Evolutionary conservation across 2,329 filamentous ascomycete genomes (phyloP).

Genomic region (Aspergillus phoenicis): DNA sequence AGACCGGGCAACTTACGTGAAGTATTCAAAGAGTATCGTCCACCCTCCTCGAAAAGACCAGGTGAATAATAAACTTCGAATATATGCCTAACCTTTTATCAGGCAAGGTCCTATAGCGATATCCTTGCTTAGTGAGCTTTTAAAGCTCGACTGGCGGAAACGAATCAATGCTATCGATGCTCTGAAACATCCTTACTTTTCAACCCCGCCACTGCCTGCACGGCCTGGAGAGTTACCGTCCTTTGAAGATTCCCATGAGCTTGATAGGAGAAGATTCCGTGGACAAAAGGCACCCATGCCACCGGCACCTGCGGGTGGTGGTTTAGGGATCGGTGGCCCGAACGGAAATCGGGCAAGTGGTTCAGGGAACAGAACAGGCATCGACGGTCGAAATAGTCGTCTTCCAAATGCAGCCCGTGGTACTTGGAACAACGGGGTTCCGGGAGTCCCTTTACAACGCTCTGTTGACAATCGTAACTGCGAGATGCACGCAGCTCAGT

Average conservation of each 20-base stretch:
- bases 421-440: slow-evolving; percentile 28
- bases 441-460: slow-evolving; percentile 27
- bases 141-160: slow-evolving; percentile 85
- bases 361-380: slow-evolving; percentile 33
- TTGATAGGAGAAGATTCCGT: slow-evolving; percentile 90
- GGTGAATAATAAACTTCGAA: not conserved
- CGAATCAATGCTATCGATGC: slow-evolving; percentile 94
- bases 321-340: slow-evolving; percentile 70
- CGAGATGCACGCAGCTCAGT: slow-evolving; percentile 23
- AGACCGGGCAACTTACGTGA: slow-evolving; percentile 68
- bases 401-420: slow-evolving; percentile 39
- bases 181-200: slow-evolving; percentile 89
- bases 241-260: slow-evolving; percentile 93
- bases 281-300: slow-evolving; percentile 81
- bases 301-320: slow-evolving; percentile 87
- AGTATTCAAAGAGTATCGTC: slow-evolving; percentile 70
- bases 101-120: slow-evolving; percentile 72
- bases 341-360: slow-evolving; percentile 56
- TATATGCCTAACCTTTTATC: slow-evolving; percentile 19
- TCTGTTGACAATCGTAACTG: slow-evolving; percentile 29
- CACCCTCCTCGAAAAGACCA: not conserved
- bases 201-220: slow-evolving; percentile 73
- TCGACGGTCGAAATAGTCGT: slow-evolving; percentile 37
- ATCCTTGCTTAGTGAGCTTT: slow-evolving; percentile 75
- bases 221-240: slow-evolving; percentile 82